Base-by-base conservation (phyloP, 306 rosid genomes). In the Quillaja saponaria region DNA sequence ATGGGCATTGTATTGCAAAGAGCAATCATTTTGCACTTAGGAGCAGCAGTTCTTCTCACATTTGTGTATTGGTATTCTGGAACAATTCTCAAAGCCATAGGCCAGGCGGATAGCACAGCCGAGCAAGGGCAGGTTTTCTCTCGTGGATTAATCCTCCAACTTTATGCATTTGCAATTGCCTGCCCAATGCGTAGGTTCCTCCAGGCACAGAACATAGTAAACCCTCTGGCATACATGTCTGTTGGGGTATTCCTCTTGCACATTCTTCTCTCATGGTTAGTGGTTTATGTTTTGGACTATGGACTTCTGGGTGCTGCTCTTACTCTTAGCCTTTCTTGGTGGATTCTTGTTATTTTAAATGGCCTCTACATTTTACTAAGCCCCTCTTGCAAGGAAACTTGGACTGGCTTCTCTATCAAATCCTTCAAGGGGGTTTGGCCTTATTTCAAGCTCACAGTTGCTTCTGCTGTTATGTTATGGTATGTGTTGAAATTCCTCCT, bases 161-260 rank as follows among this genome's bases (percentile, higher is more conserved):
- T 89, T 47, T 84, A 81, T 47, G 95, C 95, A 45, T 86, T 89
- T 61, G 81, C 96, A 4, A 38, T 84, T 16, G 21, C 69, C 68
- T 84, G 95, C 63, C 96, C 96, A 19, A 76, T 86, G 80, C 88
- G 86, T 72, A 85, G 96, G 72, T 89, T 71, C 51, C 94, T 89
- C 10, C 95, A 89, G 68, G 87, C 90, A 1, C 96, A 89, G 72
- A 83, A 86, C 80, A 78, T 86, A 49, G 96, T 85, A 49, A 83
- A 84, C 71, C 95, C 96, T 49, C 55, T 86, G 46, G 95, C 95
- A 5, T 80, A 61, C 52, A 89, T 86, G 76, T 71, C 88, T 0
- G 56, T 78, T 35, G 91, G 78, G 49, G 95, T 84, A 1, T 78
- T 86, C 71, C 11, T 71, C 17, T 45, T 89, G 51, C 96, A 89